These are phyloP conservation scores for Citrus sinensis DNA, from an alignment of 345 rosid genomes.

Conservation along the genomic window DVS_A1.0 CM039166.1:23245501-23246000, in stretches of 20 bases:
- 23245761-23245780: no score
- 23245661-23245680: background rate
- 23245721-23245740: no score
- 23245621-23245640: background rate
- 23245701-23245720: no score
- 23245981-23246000: slow-evolving; percentile 34
- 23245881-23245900: background rate
- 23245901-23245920: background rate
- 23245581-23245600: no score
- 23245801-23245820: no score
- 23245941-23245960: background rate
- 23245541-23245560: background rate
- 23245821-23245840: no score
- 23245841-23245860: background rate
- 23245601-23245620: no score
- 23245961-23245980: background rate
- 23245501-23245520: background rate
- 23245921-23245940: background rate
- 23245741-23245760: no score
- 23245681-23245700: background rate
- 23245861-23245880: background rate
- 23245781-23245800: no score
- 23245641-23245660: background rate
- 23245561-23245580: background rate
- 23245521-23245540: background rate